Evolutionary conservation across 495 filamentous ascomycete genomes (phyloP), one percentile per base, ranked within the genome.

Genomic region (Daldinia grandis): DNA sequence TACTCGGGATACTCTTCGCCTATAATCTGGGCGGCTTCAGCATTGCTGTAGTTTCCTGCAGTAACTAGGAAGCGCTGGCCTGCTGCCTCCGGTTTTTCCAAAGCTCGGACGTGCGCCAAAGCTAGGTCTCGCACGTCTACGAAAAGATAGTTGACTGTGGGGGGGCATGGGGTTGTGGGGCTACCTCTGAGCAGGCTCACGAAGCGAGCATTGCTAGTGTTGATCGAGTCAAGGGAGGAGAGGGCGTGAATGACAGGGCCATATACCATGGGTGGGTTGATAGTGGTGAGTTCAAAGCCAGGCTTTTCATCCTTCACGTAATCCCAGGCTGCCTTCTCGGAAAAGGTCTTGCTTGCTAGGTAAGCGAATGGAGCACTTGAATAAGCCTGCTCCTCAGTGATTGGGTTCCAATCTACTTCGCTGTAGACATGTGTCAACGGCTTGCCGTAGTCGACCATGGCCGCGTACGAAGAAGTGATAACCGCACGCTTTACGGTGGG

Each of bases 261-360:
- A 12, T 47, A 47, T 19, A 47, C 42, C 42, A 47, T 47, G 19
- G 42, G 42, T 47, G 42, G 42, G 42, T 47, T 47, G 42, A 47
- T 47, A 10, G 42, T 47, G 42, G 42, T 47, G 17, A 47, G 42
- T 9, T 8, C 4, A 4, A 47, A 47, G 0, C 42, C 42, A 24
- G 42, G 42, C 42, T 47, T 47, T 21, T 47, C 42, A 24, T 47
- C 42, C 42, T 47, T 47, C 2, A 47, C 42, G 19, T 24, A 47
- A 21, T 47, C 42, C 42, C 42, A 47, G 3, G 42, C 42, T 47
- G 42, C 42, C 42, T 47, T 47, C 42, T 47, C 42, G 17, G 42
- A 47, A 12, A 24, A 47, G 19, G 42, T 47, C 42, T 47, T 47
- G 8, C 42, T 47, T 24, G 42, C 42, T 5, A 47, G 9, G 19